Conservation (phyloP, 2,329 filamentous ascomycete genomes). For the Cladosporium sp. region DNA sequence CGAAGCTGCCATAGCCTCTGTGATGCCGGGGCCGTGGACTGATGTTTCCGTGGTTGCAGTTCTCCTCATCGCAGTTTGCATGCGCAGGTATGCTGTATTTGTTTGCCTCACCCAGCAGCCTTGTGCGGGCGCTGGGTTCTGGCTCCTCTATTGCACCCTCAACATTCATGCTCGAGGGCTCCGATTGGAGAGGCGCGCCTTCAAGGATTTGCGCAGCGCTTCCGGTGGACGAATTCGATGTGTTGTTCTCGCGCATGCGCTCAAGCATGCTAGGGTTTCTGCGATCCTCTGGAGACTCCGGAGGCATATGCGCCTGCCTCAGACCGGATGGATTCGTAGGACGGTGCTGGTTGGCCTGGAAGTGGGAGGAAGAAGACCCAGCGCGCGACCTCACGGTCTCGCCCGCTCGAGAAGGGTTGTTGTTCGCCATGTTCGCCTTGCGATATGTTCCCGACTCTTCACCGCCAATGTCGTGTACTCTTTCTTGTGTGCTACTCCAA, state of each 20-base stretch:
- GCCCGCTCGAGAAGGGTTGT: not conserved
- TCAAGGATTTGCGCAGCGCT: slow-evolving; percentile 28
- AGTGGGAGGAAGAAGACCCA: not conserved
- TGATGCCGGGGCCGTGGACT: slow-evolving; percentile 58
- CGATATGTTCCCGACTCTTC: not conserved
- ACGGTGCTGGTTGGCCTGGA: slow-evolving; percentile 14
- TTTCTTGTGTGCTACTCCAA: not conserved
- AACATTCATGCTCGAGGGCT: slow-evolving; percentile 19
- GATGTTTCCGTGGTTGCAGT: slow-evolving; percentile 69
- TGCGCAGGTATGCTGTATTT: slow-evolving; percentile 15
- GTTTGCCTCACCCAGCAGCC: slow-evolving; percentile 33
- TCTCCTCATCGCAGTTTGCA: slow-evolving; percentile 27
- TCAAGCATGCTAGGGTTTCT: slow-evolving; percentile 16
- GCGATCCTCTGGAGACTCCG: slow-evolving; percentile 37
- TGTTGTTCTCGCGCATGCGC: slow-evolving; percentile 11
- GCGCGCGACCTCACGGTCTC: not conserved
- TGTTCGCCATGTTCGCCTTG: not conserved
- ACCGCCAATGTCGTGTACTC: not conserved
- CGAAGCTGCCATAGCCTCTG: slow-evolving; percentile 42
- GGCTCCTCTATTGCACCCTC: slow-evolving; percentile 20
- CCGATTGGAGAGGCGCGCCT: slow-evolving; percentile 29
- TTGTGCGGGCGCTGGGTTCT: slow-evolving; percentile 32
- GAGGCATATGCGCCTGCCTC: slow-evolving; percentile 38
- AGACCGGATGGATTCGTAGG: slow-evolving; percentile 30
- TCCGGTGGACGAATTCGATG: slow-evolving; percentile 13